Evolutionary conservation across 805 yeast species (phyloP).

Genomic region (Teunomyces aglyptinius): DNA sequence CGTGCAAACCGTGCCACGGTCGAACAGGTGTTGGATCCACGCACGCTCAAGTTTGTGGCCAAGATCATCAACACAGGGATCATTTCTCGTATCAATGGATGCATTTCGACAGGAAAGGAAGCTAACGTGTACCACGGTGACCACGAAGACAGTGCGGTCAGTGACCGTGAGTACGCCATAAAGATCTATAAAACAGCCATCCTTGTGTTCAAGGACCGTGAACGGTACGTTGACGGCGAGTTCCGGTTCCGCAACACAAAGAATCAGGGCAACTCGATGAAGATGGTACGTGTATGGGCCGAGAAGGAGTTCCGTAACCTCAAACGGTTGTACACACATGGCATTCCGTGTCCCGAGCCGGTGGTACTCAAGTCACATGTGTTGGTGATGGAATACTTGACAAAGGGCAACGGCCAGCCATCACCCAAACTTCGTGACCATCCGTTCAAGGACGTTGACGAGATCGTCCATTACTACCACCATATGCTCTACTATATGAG

Average conservation of each 20-base stretch:
- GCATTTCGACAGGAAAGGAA: slow-evolving; percentile 95
- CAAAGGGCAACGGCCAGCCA: slow-evolving; percentile 80
- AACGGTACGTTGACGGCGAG: slow-evolving; percentile 94
- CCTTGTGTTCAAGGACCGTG: slow-evolving; percentile 94
- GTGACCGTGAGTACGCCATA: slow-evolving; percentile 63
- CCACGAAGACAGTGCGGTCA: slow-evolving; percentile 53
- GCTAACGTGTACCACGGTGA: slow-evolving; percentile 85
- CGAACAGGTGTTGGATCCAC: slow-evolving; percentile 93
- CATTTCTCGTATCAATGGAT: slow-evolving; percentile 84
- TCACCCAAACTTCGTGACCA: slow-evolving; percentile 89
- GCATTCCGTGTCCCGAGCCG: slow-evolving; percentile 94
- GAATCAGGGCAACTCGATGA: slow-evolving; percentile 86
- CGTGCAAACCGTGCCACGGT: slow-evolving; percentile 94
- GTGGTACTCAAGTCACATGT: slow-evolving; percentile 86
- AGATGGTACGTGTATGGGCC: slow-evolving; percentile 98
- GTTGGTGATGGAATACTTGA: slow-evolving; percentile 87
- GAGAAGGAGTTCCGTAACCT: slow-evolving; percentile 94
- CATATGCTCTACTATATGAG: slow-evolving; percentile 84
- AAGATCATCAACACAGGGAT: slow-evolving; percentile 82
- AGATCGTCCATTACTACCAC: slow-evolving; percentile 64
- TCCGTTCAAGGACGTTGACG: slow-evolving; percentile 64
- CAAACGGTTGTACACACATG: slow-evolving; percentile 72
- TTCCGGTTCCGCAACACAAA: slow-evolving; percentile 85
- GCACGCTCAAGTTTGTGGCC: slow-evolving; percentile 80
- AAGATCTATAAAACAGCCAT: slow-evolving; percentile 96